Percentiles rank a stretch among this genome's conserved stretches.
Conservation (phyloP, 1,284 basidiomycete species). For the Neonothopanus nambi region DNA sequence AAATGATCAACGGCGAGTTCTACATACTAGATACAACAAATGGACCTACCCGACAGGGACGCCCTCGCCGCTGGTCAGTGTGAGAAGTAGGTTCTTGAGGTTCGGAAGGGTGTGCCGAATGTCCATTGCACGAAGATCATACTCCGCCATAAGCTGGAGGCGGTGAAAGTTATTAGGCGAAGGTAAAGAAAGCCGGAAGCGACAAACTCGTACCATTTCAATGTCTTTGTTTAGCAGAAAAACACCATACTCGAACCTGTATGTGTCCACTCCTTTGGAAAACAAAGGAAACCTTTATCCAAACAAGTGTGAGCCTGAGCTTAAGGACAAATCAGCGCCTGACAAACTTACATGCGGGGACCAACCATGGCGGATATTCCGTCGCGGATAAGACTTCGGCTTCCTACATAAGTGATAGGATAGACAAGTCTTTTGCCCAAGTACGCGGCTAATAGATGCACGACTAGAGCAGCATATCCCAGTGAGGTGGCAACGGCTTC, state of each 20-base stretch:
- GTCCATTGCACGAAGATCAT: constrained; percentile 85
- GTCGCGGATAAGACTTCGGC: constrained; percentile 85
- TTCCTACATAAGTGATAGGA: constrained; percentile 87
- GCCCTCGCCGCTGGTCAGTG: constrained; percentile 71
- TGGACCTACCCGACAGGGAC: constrained; percentile 45
- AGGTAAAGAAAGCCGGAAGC: constrained; percentile 18
- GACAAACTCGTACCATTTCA: constrained; percentile 68
- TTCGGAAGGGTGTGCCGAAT: constrained; percentile 96
- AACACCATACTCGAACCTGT: constrained; percentile 97
- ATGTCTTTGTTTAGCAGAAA: constrained; percentile 98
- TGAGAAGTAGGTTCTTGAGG: constrained; percentile 90
- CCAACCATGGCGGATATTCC: constrained; percentile 93
- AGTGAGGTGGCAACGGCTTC: constrained; percentile 83
- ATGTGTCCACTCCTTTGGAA: constrained; percentile 91
- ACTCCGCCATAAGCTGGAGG: constrained; percentile 83
- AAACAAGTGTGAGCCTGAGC: constrained; percentile 7
- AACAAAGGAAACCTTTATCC: constrained; percentile 86
- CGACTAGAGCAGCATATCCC: constrained; percentile 84
- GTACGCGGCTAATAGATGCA: constrained; percentile 81
- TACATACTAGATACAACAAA: neutral
- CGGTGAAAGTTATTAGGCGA: constrained; percentile 17
- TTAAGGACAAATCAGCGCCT: no score
- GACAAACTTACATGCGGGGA: constrained; percentile 75
- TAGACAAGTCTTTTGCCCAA: constrained; percentile 80
- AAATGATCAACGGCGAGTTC: neutral